A percentile compares a stretch with the other conserved stretches of the same genome.
Conservation (phyloP, 2,329 filamentous ascomycete genomes). For the Nectriaceae sp. region DNA sequence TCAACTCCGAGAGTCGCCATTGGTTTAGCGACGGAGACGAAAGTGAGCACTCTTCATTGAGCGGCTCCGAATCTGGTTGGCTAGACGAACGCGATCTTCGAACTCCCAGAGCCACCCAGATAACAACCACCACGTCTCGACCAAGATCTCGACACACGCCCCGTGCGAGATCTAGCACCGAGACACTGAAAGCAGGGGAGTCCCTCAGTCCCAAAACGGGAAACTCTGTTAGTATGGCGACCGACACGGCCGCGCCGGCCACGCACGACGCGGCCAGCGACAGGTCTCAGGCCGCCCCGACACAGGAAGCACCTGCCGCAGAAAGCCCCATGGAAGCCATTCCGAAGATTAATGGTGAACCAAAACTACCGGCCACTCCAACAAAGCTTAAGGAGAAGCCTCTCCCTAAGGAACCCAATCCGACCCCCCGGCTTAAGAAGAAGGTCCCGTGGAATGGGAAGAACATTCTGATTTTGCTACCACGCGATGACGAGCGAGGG, state of each 20-base stretch:
- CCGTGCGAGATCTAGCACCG: conserved; percentile 54
- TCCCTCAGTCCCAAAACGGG: conserved; percentile 28
- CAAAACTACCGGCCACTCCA: conserved; percentile 36
- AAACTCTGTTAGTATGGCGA: conserved; percentile 35
- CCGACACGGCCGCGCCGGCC: conserved; percentile 31
- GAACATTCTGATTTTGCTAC: conserved; percentile 70
- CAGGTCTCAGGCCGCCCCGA: conserved; percentile 28
- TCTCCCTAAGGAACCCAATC: conserved; percentile 40
- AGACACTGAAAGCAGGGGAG: conserved; percentile 50
- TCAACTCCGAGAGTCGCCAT: conserved; percentile 69
- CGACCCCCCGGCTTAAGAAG: conserved; percentile 64
- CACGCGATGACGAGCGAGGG: conserved; percentile 67
- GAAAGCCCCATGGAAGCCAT: conserved; percentile 25
- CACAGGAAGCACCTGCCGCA: conserved; percentile 27
- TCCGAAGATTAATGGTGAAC: conserved; percentile 28
- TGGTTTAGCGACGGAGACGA: conserved; percentile 78
- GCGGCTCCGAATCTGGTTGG: conserved; percentile 62
- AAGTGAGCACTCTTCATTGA: conserved; percentile 76
- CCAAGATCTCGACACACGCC: conserved; percentile 42
- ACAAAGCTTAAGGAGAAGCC: conserved; percentile 37
- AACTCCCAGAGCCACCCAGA: conserved; percentile 47
- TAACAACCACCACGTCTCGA: conserved; percentile 26
- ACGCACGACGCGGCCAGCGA: conserved; percentile 29
- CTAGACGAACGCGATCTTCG: conserved; percentile 49
- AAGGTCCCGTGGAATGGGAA: conserved; percentile 77